Evolutionary conservation across 2,329 filamentous ascomycete species (phyloP).

Genomic region (Neofusicoccum ribis): DNA sequence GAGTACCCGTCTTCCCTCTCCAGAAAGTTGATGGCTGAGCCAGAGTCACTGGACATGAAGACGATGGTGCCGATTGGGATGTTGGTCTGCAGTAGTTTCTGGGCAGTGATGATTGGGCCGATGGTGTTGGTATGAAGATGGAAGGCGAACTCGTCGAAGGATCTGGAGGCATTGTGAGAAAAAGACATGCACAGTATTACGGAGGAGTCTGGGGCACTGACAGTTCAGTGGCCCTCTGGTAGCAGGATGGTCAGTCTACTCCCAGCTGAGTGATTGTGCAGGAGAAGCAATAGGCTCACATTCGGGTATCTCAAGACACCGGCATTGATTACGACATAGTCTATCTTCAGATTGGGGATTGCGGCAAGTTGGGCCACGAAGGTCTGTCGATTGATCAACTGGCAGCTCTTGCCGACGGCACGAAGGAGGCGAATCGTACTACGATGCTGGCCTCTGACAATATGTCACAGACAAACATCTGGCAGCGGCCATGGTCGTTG

Average conservation of each 20-base stretch:
- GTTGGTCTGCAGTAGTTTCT: constrained; percentile 50
- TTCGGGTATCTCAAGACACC: constrained; percentile 59
- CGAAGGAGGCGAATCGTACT: constrained; percentile 29
- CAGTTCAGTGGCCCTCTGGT: constrained; percentile 54
- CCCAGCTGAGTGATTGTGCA: not conserved
- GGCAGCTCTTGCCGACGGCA: not conserved
- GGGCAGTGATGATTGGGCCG: constrained; percentile 57
- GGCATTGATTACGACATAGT: constrained; percentile 59
- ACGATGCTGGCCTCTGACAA: constrained; percentile 53
- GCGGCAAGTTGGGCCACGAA: constrained; percentile 44
- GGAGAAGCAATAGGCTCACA: constrained; percentile 41
- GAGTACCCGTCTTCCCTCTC: constrained; percentile 55
- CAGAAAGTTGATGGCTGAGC: constrained; percentile 52
- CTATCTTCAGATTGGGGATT: constrained; percentile 48
- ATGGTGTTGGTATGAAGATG: constrained; percentile 61
- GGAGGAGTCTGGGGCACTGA: constrained; percentile 33
- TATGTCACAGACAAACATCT: constrained; percentile 56
- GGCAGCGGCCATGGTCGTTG: constrained; percentile 47
- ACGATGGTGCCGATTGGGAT: constrained; percentile 52
- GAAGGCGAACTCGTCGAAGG: constrained; percentile 55
- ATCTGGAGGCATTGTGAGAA: constrained; percentile 36
- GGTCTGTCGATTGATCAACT: constrained; percentile 33
- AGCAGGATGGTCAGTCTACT: constrained; percentile 4
- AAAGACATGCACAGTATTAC: not conserved
- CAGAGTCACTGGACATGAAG: constrained; percentile 60